Evolutionary conservation across 805 yeast genomes (phyloP), one percentile per base, ranked within the genome.

Genomic region (Sugiyamaella smithiae): DNA sequence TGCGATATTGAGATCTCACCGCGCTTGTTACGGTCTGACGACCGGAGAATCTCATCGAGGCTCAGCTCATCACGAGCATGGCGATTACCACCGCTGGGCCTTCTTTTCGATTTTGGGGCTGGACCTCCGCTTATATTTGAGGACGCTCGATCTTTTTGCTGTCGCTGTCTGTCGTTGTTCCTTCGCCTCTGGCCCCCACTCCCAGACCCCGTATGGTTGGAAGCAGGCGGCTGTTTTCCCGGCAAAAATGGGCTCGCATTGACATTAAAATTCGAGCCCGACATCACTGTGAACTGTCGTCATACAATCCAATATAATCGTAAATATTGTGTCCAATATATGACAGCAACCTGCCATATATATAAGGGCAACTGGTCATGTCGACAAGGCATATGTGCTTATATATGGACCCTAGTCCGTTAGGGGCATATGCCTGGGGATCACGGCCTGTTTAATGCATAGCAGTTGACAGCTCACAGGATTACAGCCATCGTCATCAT

Each of bases 1-100:
- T 55, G 58, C 12, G 58, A 51, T 12, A 55, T 53, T 2, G 54
- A 50, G n/a, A 53, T 46, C 33, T 51, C 45, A 28, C 58, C 58
- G 12, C 58, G 51, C 43, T 49, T 52, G 40, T 52, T 49, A 43
- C 49, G 41, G 40, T 26, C 25, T 8, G 43, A 42, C n/a, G 32
- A 37, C 12, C 40, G 26, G 11, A 44, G 14, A 19, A 49, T 48
- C 31, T 47, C 48, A 16, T 47, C 44, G 14, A 47, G 26, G 17
- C 14, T 17, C 6, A 40, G 43, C 20, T 25, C 28, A 5, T 26
- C 43, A 3, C 43, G 43, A n/a, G n/a, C 32, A 3, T 28, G 9
- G 22, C 33, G 12, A n/a, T 28, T 25, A n/a, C 31, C n/a, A 20
- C 43, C 43, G 19, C 43, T 22, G 12, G 43, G 12, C 22, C 33